These are phyloP conservation scores for Aspergillaceae sp. DNA, from an alignment of 2,329 filamentous ascomycete genomes.

Conservation along the genomic window DNA sequence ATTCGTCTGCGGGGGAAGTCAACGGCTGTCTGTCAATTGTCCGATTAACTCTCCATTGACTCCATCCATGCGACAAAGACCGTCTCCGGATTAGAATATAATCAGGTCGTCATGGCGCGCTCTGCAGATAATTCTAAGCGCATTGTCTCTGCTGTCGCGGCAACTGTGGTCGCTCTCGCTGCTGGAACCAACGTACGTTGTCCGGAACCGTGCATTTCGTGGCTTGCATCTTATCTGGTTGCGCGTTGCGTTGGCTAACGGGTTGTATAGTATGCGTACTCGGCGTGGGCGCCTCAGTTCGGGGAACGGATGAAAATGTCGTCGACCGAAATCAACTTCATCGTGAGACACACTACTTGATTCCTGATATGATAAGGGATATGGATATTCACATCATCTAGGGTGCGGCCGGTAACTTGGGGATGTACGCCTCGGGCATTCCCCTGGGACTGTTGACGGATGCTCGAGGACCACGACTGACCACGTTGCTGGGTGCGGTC, in stretches of 20 bases:
- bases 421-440: constrained; percentile 88
- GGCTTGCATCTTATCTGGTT: too few relatives aligned
- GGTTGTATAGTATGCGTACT: constrained; percentile 77
- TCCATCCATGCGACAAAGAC: too few relatives aligned
- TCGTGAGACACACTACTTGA: constrained; percentile 47
- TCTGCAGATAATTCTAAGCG: constrained; percentile 44
- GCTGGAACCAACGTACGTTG: constrained; percentile 76
- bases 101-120: constrained; percentile 17
- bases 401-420: constrained; percentile 54
- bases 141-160: constrained; percentile 73
- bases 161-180: constrained; percentile 74
- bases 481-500: constrained; percentile 65
- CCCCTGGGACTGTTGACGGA: constrained; percentile 85
- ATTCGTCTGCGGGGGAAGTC: neutral
- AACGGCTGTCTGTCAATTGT: neutral
- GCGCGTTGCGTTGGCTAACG: constrained; percentile 6
- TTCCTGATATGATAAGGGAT: neutral
- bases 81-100: neutral
- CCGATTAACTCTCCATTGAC: neutral
- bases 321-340: constrained; percentile 86
- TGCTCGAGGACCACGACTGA: constrained; percentile 66
- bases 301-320: constrained; percentile 77
- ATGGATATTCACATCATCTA: constrained; percentile 27
- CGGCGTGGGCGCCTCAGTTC: constrained; percentile 94
- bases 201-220: too few relatives aligned